A percentile compares a stretch with the other conserved stretches of the same genome.
These are phyloP conservation scores for Colletotrichum coccodes DNA, from an alignment of 2,329 filamentous ascomycete species.

Conservation along the genomic window DNA sequence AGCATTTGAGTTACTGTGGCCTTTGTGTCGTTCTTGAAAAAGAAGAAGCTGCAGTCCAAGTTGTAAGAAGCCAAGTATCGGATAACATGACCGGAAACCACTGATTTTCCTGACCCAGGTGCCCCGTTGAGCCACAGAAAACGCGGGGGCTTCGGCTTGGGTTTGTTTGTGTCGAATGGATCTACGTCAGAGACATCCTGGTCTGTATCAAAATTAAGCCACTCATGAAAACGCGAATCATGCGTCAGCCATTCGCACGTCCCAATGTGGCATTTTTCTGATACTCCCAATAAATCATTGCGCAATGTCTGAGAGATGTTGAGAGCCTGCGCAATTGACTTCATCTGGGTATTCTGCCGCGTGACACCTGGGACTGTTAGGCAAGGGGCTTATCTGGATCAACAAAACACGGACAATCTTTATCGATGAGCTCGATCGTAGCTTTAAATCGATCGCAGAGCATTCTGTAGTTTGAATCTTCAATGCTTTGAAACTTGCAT, in stretches of 20 bases:
- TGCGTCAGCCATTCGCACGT: background rate
- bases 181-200: background rate
- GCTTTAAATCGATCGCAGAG: constrained; percentile 33
- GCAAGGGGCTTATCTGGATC: background rate
- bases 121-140: constrained; percentile 20
- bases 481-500: background rate
- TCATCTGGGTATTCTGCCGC: background rate
- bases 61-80: background rate
- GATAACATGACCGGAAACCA: background rate
- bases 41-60: background rate
- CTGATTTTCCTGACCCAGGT: background rate
- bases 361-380: background rate
- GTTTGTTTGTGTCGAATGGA: background rate
- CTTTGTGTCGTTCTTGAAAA: constrained; percentile 35
- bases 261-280: background rate
- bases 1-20: constrained; percentile 28
- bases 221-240: background rate
- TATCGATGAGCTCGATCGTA: constrained; percentile 35
- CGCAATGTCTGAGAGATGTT: background rate
- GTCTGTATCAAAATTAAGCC: background rate
- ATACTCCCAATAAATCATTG: background rate
- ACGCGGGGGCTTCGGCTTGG: background rate
- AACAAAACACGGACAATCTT: background rate
- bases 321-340: background rate
- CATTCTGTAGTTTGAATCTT: constrained; percentile 11